Base-by-base conservation (phyloP, 176 grass and related monocot genomes). In the Paspalum vaginatum region DNA sequence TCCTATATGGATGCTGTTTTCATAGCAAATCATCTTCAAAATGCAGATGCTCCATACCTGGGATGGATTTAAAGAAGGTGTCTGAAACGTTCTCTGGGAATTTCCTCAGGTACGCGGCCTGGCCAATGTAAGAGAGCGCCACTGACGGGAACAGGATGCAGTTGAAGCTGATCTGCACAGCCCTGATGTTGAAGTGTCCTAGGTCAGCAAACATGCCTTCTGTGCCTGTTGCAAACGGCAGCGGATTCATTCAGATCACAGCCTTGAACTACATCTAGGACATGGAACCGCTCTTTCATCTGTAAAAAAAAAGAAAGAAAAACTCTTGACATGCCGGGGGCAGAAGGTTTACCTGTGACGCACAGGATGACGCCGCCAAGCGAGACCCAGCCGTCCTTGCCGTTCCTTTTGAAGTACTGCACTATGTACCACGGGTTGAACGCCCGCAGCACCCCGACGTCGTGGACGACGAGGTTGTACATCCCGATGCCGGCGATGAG, bases 161-260 rank as follows among this genome's bases (percentile, higher is more conserved):
- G 15, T 68, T 86, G 81, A 96, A 96, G 83, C 89, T 91, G 78
- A 92, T 84, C 93, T 96, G 89, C 79, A 97, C 89, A 20, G 91
- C 86, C 76, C 76, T 81, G 72, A 94, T 86, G 60, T 93, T 91
- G 85, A 97, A 97, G 60, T 97, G 94, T 6, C 94, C 91, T 11
- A 97, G 79, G 74, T 94, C 89, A 68, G 94, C 94, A 88, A 90
- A 94, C 87, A 97, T 88, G 0, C 85, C 89, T 79, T 97, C 94
- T 11, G 91, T 93, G 66, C 91, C 89, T 97, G 84, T 89, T 68
- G 6, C 67, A 63, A 27, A 79, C 13, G 54, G 55, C 20, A 61
- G 37, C 26, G 13, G 6, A 54, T n/a, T 77, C 37, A 54, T n/a
- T 77, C 37, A 65, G 13, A 9, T 56, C 60, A 10, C 53, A 70